Base-by-base conservation (phyloP, 352 stramenopile species). In the Globisporangium mamillatum region DNA sequence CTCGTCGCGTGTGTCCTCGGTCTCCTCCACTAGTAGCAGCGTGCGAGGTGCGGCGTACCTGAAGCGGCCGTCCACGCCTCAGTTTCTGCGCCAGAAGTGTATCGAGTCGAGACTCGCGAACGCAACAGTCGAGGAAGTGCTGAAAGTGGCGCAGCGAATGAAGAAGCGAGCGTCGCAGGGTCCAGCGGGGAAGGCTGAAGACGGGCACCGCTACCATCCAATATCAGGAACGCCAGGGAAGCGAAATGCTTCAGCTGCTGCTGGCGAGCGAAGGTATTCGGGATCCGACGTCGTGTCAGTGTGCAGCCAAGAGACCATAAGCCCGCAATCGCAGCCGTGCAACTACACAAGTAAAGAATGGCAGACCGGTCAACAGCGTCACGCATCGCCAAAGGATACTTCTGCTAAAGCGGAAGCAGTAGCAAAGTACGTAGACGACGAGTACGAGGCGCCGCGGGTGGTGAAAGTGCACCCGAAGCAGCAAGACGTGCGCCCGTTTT, bases 81-180 rank as follows among this genome's bases (percentile, higher is more conserved):
- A 90, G 66, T 77, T 84, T 34, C 80, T 92, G 20, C 75, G 84
- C 4, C 84, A 89, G 50, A 89, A 92, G 54, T 92, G 84, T 24
- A 66, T 90, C 36, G 82, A 92, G 70, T 88, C 77, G 10, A 73
- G 84, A 38, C 63, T 80, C 58, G 60, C 67, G n/a, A 61, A 78
- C 10, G 46, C 64, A 0, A 65, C 72, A 18, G 4, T 57, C 10
- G 41, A 60, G 38, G 48, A 74, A 29, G 53, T 57, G 0, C 16
- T 57, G 5, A 54, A 56, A 41, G 61, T 60, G 12, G 54, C 66
- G 9, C 73, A 67, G 66, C 50, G 60, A 48, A 57, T 71, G 63
- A 86, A 81, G 69, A 90, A 86, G 62, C 74, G 71, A 10, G 60
- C 63, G 25, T 74, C 73, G 4, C 38, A 75, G n/a, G 53, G 52